These are phyloP conservation scores for Arachnopeziza araneosa DNA, from an alignment of 2,329 filamentous ascomycete genomes.

Conservation along the genomic window DNA sequence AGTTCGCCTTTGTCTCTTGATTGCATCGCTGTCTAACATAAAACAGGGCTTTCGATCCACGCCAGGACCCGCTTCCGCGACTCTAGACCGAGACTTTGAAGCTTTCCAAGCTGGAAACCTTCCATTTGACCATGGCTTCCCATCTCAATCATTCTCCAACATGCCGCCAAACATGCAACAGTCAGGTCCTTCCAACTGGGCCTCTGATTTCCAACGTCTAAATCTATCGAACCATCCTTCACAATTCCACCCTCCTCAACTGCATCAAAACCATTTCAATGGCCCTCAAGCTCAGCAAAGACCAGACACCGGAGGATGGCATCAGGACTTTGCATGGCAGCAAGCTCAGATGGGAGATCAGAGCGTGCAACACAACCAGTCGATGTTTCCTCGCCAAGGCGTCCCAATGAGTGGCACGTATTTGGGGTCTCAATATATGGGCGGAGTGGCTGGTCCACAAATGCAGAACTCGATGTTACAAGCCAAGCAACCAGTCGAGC, in stretches of 20 bases:
- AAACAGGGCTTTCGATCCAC: slow-evolving; percentile 57
- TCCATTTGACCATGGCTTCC: slow-evolving; percentile 30
- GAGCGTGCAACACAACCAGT: slow-evolving; percentile 15
- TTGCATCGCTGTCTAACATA: slow-evolving; percentile 1
- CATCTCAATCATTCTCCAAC: slow-evolving; percentile 15
- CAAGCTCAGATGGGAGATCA: slow-evolving; percentile 24
- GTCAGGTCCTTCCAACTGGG: slow-evolving; percentile 28
- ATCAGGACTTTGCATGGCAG: slow-evolving; percentile 49
- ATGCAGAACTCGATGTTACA: slow-evolving; percentile 2
- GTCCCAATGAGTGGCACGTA: slow-evolving; percentile 10
- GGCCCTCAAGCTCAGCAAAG: slow-evolving; percentile 11
- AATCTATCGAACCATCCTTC: slow-evolving; percentile 31
- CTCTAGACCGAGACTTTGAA: slow-evolving; percentile 62
- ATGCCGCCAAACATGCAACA: slow-evolving; percentile 14
- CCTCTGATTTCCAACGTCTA: slow-evolving; percentile 42
- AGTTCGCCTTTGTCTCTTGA: slow-evolving; percentile 11
- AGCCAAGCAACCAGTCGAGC: slow-evolving; percentile 30
- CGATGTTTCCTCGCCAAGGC: slow-evolving; percentile 6
- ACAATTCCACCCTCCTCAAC: slow-evolving; percentile 30
- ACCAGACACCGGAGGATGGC: slow-evolving; percentile 40
- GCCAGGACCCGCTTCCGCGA: slow-evolving; percentile 45
- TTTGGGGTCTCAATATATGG: slow-evolving; percentile 7
- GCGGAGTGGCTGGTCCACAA: slow-evolving; percentile 12
- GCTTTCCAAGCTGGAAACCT: slow-evolving; percentile 55
- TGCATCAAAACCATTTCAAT: slow-evolving; percentile 8